Conservation (phyloP, 2,329 filamentous ascomycete genomes). For the Rutstroemia sp. region DNA sequence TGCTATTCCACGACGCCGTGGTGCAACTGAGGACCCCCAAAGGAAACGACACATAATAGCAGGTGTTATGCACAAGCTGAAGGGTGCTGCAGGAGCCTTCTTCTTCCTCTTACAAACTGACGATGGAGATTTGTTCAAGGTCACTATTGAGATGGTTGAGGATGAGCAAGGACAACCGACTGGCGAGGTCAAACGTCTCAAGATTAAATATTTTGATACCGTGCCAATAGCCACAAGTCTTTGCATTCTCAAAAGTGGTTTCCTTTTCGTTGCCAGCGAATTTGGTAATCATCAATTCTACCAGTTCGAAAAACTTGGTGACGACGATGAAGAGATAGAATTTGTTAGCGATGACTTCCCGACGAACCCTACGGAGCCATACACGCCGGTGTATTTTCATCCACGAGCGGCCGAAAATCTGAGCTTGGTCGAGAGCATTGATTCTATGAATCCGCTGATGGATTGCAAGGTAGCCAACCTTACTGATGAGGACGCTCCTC, state of each 20-base stretch:
- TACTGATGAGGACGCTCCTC: constrained; percentile 86
- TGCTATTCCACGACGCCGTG: constrained; percentile 78
- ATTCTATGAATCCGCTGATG: constrained; percentile 84
- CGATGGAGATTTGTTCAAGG: constrained; percentile 96
- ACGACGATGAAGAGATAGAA: constrained; percentile 85
- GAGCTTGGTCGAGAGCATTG: constrained; percentile 74
- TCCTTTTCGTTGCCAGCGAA: constrained; percentile 86
- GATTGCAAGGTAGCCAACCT: constrained; percentile 90
- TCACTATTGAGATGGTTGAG: constrained; percentile 85
- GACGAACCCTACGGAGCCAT: constrained; percentile 62
- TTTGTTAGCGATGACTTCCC: constrained; percentile 80
- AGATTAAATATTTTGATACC: constrained; percentile 97
- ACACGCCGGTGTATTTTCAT: constrained; percentile 77
- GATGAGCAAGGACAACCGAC: constrained; percentile 72
- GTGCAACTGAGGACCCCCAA: constrained; percentile 84
- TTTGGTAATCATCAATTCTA: constrained; percentile 93
- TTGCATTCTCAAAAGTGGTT: constrained; percentile 91
- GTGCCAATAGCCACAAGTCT: constrained; percentile 82
- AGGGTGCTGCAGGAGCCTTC: constrained; percentile 74
- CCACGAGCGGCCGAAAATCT: constrained; percentile 75
- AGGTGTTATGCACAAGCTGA: constrained; percentile 96
- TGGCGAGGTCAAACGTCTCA: constrained; percentile 73
- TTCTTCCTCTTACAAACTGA: constrained; percentile 96
- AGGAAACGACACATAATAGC: constrained; percentile 81
- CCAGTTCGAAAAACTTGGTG: constrained; percentile 93